These are phyloP conservation scores for Mycena vitilis DNA, from an alignment of 768 basidiomycete species.

Conservation along the genomic window DNA sequence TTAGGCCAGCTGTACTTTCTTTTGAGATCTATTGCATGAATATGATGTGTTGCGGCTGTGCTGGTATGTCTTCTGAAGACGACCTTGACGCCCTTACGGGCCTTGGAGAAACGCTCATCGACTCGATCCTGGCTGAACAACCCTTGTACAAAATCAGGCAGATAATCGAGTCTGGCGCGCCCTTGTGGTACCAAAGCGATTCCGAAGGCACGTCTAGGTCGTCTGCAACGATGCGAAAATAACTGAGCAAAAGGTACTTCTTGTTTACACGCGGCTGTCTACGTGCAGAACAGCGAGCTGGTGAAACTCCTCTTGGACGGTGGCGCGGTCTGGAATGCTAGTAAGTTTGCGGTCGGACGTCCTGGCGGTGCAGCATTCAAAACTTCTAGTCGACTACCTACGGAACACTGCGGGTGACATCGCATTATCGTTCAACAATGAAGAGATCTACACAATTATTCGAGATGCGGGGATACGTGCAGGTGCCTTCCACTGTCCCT, in stretches of 20 bases:
- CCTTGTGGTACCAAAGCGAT: constrained; percentile 91
- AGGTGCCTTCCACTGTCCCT: constrained; percentile 59
- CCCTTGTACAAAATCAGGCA: constrained; percentile 59
- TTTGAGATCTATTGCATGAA: neutral
- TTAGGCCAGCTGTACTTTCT: constrained; percentile 32
- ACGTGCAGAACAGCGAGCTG: constrained; percentile 72
- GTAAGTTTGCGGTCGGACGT: constrained; percentile 49
- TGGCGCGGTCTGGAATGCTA: constrained; percentile 93
- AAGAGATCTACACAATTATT: constrained; percentile 77
- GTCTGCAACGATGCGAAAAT: neutral
- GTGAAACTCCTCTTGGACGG: constrained; percentile 76
- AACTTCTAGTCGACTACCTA: constrained; percentile 73
- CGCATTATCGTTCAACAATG: constrained; percentile 86
- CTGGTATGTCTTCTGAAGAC: constrained; percentile 35
- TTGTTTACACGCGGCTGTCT: constrained; percentile 88
- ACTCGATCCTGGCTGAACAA: constrained; percentile 63
- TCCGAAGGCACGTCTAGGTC: constrained; percentile 62
- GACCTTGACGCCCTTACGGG: constrained; percentile 59
- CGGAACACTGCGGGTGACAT: constrained; percentile 91
- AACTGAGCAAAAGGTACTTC: constrained; percentile 57
- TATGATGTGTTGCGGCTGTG: neutral
- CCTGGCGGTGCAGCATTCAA: constrained; percentile 11
- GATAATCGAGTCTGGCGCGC: constrained; percentile 75
- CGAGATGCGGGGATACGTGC: constrained; percentile 94
- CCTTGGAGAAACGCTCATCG: constrained; percentile 70